These are phyloP conservation scores for Ophioceras dolichostomum DNA, from an alignment of 2,329 filamentous ascomycete genomes.

Conservation along the genomic window DNA sequence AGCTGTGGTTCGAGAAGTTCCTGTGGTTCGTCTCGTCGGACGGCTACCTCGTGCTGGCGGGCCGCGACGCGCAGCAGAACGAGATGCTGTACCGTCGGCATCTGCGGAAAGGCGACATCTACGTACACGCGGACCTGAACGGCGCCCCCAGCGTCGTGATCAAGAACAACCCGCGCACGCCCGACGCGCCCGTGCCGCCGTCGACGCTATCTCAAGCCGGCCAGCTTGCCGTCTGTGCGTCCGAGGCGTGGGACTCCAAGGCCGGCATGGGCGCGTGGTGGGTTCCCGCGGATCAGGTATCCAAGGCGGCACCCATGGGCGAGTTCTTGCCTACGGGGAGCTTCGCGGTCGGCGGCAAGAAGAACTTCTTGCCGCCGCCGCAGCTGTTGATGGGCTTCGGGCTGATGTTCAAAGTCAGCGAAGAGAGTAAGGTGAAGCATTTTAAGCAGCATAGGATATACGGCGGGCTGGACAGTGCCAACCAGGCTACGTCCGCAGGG, in stretches of 20 bases:
- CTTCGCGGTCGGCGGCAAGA: slow-evolving; percentile 75
- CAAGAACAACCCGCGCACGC: slow-evolving; percentile 69
- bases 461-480: slow-evolving; percentile 7
- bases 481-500: slow-evolving; percentile 6
- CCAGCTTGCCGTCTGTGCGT: slow-evolving; percentile 70
- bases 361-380: slow-evolving; percentile 81
- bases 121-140: slow-evolving; percentile 79
- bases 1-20: slow-evolving; percentile 97
- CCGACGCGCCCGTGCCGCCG: slow-evolving; percentile 80
- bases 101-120: slow-evolving; percentile 79
- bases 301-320: slow-evolving; percentile 68
- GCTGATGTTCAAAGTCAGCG: slow-evolving; percentile 77
- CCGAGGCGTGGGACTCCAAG: slow-evolving; percentile 90
- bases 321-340: slow-evolving; percentile 68
- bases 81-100: slow-evolving; percentile 85
- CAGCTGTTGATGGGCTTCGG: slow-evolving; percentile 81
- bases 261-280: slow-evolving; percentile 94
- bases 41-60: slow-evolving; percentile 82
- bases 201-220: slow-evolving; percentile 87
- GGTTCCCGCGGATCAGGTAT: slow-evolving; percentile 83
- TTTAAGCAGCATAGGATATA: slow-evolving; percentile 51
- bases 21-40: slow-evolving; percentile 92
- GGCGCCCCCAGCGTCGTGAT: slow-evolving; percentile 79
- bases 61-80: slow-evolving; percentile 78
- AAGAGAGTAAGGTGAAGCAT: slow-evolving; percentile 74